Conservation (phyloP, 768 basidiomycete genomes). For the Mycena metata region DNA sequence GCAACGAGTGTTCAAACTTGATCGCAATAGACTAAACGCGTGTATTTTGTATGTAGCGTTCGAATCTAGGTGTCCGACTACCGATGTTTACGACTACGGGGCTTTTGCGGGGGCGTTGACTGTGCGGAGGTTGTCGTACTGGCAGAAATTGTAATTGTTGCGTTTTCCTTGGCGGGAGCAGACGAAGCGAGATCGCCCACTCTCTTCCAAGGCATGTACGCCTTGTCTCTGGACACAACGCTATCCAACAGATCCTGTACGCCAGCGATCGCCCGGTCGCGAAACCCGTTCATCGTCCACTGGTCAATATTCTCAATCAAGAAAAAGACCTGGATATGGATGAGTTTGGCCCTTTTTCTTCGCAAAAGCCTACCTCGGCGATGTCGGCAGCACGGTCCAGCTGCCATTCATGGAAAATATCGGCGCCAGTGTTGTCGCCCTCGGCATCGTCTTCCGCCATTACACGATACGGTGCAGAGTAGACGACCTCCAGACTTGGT, state of each 20-base stretch:
- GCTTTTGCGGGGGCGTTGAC: conserved; percentile 32
- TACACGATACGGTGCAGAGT: conserved; percentile 62
- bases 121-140: conserved; percentile 35
- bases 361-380: conserved; percentile 23
- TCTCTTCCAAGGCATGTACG: conserved; percentile 65
- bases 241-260: conserved; percentile 52
- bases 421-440: conserved; percentile 36
- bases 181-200: conserved; percentile 49
- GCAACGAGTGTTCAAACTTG: not conserved
- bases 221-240: conserved; percentile 48
- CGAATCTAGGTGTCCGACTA: not conserved
- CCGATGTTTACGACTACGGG: conserved; percentile 23
- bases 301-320: conserved; percentile 66
- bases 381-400: conserved; percentile 60
- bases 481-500: conserved; percentile 53
- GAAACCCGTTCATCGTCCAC: conserved; percentile 64
- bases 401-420: conserved; percentile 64
- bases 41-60: conserved; percentile 28
- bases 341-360: not conserved
- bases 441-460: conserved; percentile 26
- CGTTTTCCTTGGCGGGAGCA: conserved; percentile 53
- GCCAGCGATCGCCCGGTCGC: conserved; percentile 54
- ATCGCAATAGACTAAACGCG: conserved; percentile 36
- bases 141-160: conserved; percentile 31
- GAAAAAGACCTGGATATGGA: conserved; percentile 57